Conservation (phyloP, 306 rosid species). For the Betula pendula region DNA sequence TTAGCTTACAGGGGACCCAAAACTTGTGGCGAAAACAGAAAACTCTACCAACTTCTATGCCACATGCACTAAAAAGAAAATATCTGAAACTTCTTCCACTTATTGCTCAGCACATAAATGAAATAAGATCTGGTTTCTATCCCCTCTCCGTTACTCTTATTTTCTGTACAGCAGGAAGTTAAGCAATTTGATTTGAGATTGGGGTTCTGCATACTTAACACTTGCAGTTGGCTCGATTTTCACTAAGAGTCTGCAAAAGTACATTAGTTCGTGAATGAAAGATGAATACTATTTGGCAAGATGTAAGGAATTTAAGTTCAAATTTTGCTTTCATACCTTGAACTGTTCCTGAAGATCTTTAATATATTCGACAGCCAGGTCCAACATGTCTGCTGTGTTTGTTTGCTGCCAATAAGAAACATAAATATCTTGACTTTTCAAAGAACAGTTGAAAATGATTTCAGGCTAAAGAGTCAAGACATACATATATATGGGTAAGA, state of each 20-base stretch:
- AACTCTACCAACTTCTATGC: constrained; percentile 28
- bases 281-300: background rate
- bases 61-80: constrained; percentile 15
- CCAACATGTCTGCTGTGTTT: constrained; percentile 98
- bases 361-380: constrained; percentile 87
- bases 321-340: constrained; percentile 47
- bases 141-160: constrained; percentile 31
- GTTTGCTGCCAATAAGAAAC: constrained; percentile 68
- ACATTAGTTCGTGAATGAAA: background rate
- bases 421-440: constrained; percentile 22
- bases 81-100: constrained; percentile 34
- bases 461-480: background rate
- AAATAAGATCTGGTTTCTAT: constrained; percentile 20
- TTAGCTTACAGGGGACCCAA: constrained; percentile 32
- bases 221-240: constrained; percentile 72
- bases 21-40: constrained; percentile 17
- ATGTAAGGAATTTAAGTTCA: constrained; percentile 4
- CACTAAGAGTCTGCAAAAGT: constrained; percentile 61
- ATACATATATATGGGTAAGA: background rate
- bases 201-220: constrained; percentile 54
- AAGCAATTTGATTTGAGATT: constrained; percentile 47
- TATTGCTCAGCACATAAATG: constrained; percentile 26
- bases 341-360: constrained; percentile 91
- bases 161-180: constrained; percentile 35
- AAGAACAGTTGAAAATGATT: background rate